Conservation (phyloP, 345 rosid genomes). For the Dovyalis caffra region DNA sequence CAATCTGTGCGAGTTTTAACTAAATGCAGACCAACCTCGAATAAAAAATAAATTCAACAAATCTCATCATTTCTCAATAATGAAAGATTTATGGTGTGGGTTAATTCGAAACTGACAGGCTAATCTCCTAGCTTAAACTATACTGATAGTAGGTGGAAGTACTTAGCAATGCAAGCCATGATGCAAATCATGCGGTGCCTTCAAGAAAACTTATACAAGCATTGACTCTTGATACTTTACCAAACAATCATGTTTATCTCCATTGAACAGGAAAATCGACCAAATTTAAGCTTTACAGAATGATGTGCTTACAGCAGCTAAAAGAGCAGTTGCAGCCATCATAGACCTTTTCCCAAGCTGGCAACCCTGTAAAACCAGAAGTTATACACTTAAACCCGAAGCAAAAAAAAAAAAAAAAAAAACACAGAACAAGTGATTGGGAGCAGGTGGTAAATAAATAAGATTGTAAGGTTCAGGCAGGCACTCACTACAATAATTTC, state of each 20-base stretch:
- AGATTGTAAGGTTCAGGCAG: not conserved
- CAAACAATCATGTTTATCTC: constrained; percentile 1
- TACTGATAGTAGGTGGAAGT: not conserved
- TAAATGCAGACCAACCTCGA: too few species aligned
- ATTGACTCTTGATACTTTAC: constrained; percentile 7
- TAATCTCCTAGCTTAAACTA: too few species aligned
- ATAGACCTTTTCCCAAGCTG: constrained; percentile 68
- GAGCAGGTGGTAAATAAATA: too few species aligned
- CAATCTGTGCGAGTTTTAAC: not conserved
- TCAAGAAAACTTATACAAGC: too few species aligned
- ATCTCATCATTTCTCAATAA: too few species aligned
- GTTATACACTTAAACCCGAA: too few species aligned
- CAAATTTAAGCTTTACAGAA: not conserved
- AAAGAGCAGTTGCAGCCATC: constrained; percentile 79
- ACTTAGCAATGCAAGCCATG: not conserved
- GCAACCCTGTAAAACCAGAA: constrained; percentile 55
- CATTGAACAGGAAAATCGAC: not conserved
- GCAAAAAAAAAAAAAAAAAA: not conserved
- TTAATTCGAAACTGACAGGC: too few species aligned
- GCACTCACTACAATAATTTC: constrained; percentile 76
- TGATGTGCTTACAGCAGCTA: constrained; percentile 57
- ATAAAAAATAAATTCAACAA: too few species aligned
- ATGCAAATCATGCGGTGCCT: constrained; percentile 1
- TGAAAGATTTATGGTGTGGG: too few species aligned
- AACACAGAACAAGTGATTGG: not conserved